Evolutionary conservation across 371 early-diverging fungal genomes (phyloP).

Genomic region (Mortierella sp.): DNA sequence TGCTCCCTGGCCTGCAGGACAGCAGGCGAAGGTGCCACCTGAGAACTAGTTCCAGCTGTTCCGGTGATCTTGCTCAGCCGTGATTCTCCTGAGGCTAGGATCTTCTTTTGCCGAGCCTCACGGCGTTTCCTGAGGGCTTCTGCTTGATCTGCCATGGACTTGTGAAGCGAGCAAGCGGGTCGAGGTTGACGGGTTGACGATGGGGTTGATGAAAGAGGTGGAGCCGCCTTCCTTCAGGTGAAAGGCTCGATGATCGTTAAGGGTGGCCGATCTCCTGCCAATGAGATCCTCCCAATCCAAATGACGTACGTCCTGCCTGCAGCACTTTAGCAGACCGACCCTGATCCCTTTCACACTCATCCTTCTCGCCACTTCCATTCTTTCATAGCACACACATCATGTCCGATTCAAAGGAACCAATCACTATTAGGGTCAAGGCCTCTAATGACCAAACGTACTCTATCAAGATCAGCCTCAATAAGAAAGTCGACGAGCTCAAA

Average conservation of each 20-base stretch:
- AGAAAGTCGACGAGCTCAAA: constrained; percentile 83
- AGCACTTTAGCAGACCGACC: too few relatives aligned
- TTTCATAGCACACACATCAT: constrained; percentile 24
- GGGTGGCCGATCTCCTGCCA: too few relatives aligned
- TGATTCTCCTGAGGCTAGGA: constrained; percentile 67
- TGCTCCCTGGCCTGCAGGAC: constrained; percentile 44
- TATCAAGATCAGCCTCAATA: constrained; percentile 71
- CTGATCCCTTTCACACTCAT: too few relatives aligned
- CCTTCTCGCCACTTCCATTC: too few relatives aligned
- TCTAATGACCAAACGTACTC: constrained; percentile 84
- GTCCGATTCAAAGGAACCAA: constrained; percentile 61
- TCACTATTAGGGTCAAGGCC: constrained; percentile 82
- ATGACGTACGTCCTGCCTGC: too few relatives aligned
- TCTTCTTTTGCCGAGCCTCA: constrained; percentile 67
- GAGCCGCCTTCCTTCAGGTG: too few relatives aligned
- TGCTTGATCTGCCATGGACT: constrained; percentile 61
- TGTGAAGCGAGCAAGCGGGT: too few relatives aligned
- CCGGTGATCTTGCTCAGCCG: constrained; percentile 67
- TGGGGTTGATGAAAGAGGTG: too few relatives aligned
- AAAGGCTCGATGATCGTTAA: too few relatives aligned
- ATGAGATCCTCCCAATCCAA: too few relatives aligned
- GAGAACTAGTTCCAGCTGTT: constrained; percentile 51
- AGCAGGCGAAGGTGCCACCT: constrained; percentile 44
- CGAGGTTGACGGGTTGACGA: too few relatives aligned
- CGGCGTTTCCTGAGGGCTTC: constrained; percentile 65